Base-by-base conservation (phyloP, 2,329 filamentous ascomycete species). In the Dothideomycetes sp. region DNA sequence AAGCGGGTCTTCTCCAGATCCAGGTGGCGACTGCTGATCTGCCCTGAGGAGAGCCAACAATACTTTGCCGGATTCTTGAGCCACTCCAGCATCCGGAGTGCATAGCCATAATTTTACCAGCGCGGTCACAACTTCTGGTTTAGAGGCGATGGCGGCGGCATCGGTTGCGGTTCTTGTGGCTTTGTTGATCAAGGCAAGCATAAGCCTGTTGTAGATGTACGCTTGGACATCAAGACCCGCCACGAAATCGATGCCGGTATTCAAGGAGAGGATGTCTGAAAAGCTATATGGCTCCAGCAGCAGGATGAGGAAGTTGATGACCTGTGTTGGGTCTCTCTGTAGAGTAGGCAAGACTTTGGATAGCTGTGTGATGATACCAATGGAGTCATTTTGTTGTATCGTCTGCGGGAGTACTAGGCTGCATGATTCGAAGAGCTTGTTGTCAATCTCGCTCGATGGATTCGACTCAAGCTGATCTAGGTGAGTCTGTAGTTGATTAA, bases 71-170 rank as follows among this genome's bases (percentile, higher is more conserved):
- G 74, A 70, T 38, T 69, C 63, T 14, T 69, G 68, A 4, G 74
- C 69, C 24, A 79, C 63, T 9, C 69, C 72, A 3, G 71, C 69
- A 33, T 73, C 70, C 16, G 63, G 51, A 1, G 72, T 72, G 34
- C 68, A 69, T 5, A 80, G 63, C 75, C 75, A 80, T 15, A 77
- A 51, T 33, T 69, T 65, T 5, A 79, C 64, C 16, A 79, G 54
- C 9, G 70, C 68, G 5, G 61, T 56, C 5, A 79, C 65, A 4
- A 77, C 60, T n/a, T 66, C 65, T 5, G 71, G 65, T 44, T 72
- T 66, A 12, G 69, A 69, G 11, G 75, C 75, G 19, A 79, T 65
- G 35, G 70, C 70, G 15, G 73, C 74, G 16, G 73, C 71, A 59
- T 79, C 71, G 33, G 64, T 66, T 4, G 66, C 59, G 29, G 59